Evolutionary conservation across 495 filamentous ascomycete species (phyloP), one percentile per base, ranked within the genome.

Genomic region (Sordaria brevicollis): DNA sequence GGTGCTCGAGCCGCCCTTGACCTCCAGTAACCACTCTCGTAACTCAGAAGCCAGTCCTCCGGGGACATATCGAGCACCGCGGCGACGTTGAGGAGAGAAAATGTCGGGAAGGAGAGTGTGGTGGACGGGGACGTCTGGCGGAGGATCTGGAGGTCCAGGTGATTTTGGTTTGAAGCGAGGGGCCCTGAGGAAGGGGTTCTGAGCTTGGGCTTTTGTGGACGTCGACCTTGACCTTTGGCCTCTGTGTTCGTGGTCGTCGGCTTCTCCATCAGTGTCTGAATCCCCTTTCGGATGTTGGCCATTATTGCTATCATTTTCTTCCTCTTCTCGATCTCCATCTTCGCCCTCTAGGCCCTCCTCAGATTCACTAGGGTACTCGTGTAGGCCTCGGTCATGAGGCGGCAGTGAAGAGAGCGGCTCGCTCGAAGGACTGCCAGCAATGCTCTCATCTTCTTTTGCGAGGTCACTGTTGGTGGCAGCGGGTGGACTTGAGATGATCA

Each of bases 1-100:
- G 3, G 69, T 68, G 2, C 74, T 71, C 0, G 74, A 73, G 19
- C 73, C 73, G 0, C 73, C 76, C 72, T 82, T 82, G 36, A 81
- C 75, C 36, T 81, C 80, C 9, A 83, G 78, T 36, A 85, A 78
- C 83, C 82, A 84, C 66, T 81, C 77, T 17, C 82, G 78, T 4
- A 84, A 70, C 69, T 82, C 79, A 3, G 80, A 74, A 2, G 83
- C 83, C 10, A 85, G 74, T 0, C 83, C 83, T 8, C 80, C 80
- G 0, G 78, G 67, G 17, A 83, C 43, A 68, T 84, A 84, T 25
- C 33, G 36, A 41, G 68, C 71, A 35, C 72, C 74, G 19, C 76
- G 76, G 10, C 75, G 73, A 5, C 81, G 76, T 35, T 76, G 79
- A 2, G 83, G 83, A 4, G 83, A 84, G 71, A 84, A 83, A 54